phyloP scores from a whole-genome alignment of 1,284 basidiomycete genomes.

The Microbotryum intermedium region DNA sequence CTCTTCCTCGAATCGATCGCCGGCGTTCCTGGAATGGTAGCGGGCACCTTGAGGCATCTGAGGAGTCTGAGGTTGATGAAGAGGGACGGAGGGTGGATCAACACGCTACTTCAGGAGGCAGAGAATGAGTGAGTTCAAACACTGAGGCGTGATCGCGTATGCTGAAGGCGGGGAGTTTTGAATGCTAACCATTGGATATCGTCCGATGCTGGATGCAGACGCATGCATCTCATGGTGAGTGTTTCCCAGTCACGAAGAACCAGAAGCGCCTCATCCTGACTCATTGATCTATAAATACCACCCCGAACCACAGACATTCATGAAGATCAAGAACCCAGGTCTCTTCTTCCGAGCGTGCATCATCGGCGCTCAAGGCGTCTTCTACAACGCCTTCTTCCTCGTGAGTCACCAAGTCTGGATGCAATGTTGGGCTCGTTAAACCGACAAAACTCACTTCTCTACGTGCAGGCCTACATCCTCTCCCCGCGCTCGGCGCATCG shows the following conservation, averaged over 20 bases:
- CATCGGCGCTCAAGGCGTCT: conserved; percentile 74
- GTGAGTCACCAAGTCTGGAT: conserved; percentile 6
- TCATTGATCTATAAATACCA: no score
- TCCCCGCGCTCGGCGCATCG: conserved; percentile 80
- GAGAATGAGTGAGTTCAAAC: conserved; percentile 70
- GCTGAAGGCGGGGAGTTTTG: conserved; percentile 35
- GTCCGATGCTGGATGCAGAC: neutral
- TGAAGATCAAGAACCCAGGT: conserved; percentile 71
- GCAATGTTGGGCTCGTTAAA: no score
- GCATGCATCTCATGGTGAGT: conserved; percentile 41
- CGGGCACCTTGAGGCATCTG: conserved; percentile 40
- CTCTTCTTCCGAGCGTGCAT: conserved; percentile 68
- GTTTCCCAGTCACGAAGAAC: no score
- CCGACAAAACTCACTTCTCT: neutral
- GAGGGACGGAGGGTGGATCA: conserved; percentile 51
- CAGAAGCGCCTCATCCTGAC: no score
- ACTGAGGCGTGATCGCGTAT: no score
- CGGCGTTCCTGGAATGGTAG: conserved; percentile 48
- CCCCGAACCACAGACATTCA: conserved; percentile 53
- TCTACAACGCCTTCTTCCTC: conserved; percentile 81
- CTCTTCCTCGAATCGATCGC: conserved; percentile 84
- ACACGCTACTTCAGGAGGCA: conserved; percentile 68
- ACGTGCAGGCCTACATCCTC: conserved; percentile 13
- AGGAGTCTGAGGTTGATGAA: conserved; percentile 72
- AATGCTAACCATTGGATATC: neutral